Percentiles rank a stretch among this genome's conserved stretches.
Conservation (phyloP, 2,329 filamentous ascomycete species). For the Monilinia vaccinii-corymbosi region DNA sequence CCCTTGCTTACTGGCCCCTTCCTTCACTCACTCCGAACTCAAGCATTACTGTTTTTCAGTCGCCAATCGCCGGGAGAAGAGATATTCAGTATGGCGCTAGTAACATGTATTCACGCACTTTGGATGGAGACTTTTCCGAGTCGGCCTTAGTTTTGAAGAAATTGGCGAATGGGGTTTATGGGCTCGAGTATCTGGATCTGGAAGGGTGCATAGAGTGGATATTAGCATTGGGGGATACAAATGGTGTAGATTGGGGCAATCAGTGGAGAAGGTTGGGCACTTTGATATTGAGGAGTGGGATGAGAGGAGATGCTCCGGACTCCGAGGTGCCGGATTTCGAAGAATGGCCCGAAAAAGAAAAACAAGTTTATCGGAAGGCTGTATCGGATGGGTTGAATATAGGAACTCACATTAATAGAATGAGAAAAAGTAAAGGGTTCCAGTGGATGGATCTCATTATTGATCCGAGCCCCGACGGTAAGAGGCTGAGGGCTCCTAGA, state of each 20-base stretch:
- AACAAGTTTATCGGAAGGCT: not conserved
- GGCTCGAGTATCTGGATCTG: conserved; percentile 51
- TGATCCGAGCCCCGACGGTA: not conserved
- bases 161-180: conserved; percentile 45
- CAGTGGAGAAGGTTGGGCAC: conserved; percentile 20
- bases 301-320: not conserved
- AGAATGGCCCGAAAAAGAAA: not conserved
- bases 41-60: conserved; percentile 38
- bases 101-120: conserved; percentile 46
- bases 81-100: conserved; percentile 45
- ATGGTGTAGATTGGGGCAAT: conserved; percentile 22
- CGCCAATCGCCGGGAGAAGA: conserved; percentile 31
- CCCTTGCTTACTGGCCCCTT: conserved; percentile 52
- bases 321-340: not conserved
- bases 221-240: not conserved
- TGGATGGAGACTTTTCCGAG: conserved; percentile 52
- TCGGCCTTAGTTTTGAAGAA: conserved; percentile 46
- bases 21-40: conserved; percentile 49
- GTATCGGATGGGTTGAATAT: not conserved
- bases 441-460: conserved; percentile 1
- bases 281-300: conserved; percentile 5
- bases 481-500: not conserved
- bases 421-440: not conserved
- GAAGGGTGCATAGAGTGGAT: conserved; percentile 50
- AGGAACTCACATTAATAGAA: not conserved